phyloP scores from a whole-genome alignment of 225 moss, liverwort and hornwort genomes.

The Physcomitrium patens region DNA sequence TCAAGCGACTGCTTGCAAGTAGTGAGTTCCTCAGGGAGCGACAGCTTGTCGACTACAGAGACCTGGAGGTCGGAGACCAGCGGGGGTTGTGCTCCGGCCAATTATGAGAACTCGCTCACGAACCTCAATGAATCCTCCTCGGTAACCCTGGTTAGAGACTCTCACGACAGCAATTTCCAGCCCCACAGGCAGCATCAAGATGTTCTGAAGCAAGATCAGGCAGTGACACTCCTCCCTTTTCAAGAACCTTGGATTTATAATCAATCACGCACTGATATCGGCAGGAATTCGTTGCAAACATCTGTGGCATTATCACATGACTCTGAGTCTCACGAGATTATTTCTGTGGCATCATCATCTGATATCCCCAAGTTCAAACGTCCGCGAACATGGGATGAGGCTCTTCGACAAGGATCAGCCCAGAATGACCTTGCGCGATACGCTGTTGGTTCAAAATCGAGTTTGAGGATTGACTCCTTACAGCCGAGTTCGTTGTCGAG shows the following conservation, averaged over 20 bases:
- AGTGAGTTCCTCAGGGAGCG: conserved; percentile 76
- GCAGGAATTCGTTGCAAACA: conserved; percentile 29
- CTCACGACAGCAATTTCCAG: conserved; percentile 42
- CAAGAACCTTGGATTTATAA: conserved; percentile 51
- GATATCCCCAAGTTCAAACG: conserved; percentile 47
- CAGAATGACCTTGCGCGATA: conserved; percentile 35
- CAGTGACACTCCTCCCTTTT: conserved; percentile 8
- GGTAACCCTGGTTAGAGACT: conserved; percentile 50
- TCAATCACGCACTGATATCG: conserved; percentile 30
- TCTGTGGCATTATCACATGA: conserved; percentile 16
- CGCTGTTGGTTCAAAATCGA: conserved; percentile 39
- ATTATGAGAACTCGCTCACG: conserved; percentile 41
- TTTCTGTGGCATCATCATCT: conserved; percentile 34
- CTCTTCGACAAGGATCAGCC: conserved; percentile 48
- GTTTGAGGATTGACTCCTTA: conserved; percentile 42
- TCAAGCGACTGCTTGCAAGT: conserved; percentile 77
- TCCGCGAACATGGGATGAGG: conserved; percentile 61
- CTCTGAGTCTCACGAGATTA: conserved; percentile 38
- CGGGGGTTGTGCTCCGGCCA: conserved; percentile 45
- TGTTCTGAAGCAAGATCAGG: conserved; percentile 42
- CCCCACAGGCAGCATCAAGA: conserved; percentile 40
- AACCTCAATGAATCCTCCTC: conserved; percentile 62
- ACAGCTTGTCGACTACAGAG: conserved; percentile 56
- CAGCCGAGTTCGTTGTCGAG: conserved; percentile 18
- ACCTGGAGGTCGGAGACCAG: conserved; percentile 64